phyloP scores from a whole-genome alignment of 441 rosid species.

The Pelargonium citronellum region DNA sequence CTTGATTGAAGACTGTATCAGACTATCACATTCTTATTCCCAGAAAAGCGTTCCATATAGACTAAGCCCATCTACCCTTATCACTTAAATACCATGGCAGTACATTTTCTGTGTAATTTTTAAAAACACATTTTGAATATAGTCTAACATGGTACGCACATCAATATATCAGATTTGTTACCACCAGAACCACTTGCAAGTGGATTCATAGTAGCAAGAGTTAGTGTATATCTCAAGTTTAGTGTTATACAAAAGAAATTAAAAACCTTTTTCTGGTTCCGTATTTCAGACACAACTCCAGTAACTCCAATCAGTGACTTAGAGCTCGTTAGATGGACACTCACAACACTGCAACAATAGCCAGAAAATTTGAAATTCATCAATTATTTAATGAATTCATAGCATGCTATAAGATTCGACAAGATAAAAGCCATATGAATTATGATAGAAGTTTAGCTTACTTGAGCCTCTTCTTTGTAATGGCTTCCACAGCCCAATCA shows the following conservation, averaged over 20 bases:
- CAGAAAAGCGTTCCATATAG: neutral
- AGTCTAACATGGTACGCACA: neutral
- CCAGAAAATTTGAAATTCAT: conserved; percentile 5
- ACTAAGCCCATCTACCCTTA: neutral
- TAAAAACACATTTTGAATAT: neutral
- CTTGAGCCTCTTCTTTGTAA: conserved; percentile 83
- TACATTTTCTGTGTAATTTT: neutral
- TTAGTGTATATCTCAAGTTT: neutral
- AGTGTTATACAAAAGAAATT: neutral
- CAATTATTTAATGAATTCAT: conserved; percentile 5
- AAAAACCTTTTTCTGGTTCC: conserved; percentile 82
- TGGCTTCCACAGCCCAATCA: conserved; percentile 93
- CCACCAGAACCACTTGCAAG: neutral
- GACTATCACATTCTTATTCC: too few relatives aligned
- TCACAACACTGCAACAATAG: conserved; percentile 55
- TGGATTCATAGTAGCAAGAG: neutral
- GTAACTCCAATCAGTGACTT: conserved; percentile 76
- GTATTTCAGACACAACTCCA: conserved; percentile 86
- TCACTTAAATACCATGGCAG: neutral
- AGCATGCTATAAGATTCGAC: neutral
- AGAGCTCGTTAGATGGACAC: conserved; percentile 89
- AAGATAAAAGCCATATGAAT: conserved; percentile 8
- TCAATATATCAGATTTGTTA: neutral
- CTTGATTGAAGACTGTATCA: too few relatives aligned
- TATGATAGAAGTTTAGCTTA: conserved; percentile 27